phyloP scores from a whole-genome alignment of 73 alveolate species.

The Effrenium voratum region DNA sequence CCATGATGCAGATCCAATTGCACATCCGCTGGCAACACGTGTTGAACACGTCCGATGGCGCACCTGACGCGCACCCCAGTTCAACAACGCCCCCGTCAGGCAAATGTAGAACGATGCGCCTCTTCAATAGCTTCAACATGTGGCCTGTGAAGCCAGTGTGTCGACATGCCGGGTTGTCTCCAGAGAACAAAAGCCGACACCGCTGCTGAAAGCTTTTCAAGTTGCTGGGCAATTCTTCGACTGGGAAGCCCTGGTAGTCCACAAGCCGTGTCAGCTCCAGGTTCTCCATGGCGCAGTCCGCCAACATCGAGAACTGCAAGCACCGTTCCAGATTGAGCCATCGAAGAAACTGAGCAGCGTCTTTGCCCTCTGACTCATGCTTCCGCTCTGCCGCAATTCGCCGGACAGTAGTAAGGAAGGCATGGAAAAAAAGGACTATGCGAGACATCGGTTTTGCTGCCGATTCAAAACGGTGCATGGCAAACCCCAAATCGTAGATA shows the following conservation, averaged over 20 bases:
- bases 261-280: neutral
- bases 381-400: neutral
- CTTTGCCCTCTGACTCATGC: neutral
- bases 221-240: neutral
- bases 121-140: neutral
- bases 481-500: conserved; percentile 8
- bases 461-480: conserved; percentile 25
- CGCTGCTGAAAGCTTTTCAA: neutral
- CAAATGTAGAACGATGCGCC: no score
- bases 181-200: neutral
- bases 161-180: neutral
- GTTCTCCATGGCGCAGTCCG: conserved; percentile 2
- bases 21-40: no score
- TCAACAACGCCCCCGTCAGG: no score
- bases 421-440: neutral
- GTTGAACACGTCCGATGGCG: no score
- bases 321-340: neutral
- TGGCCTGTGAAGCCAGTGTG: conserved; percentile 10
- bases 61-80: no score
- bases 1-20: neutral
- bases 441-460: neutral
- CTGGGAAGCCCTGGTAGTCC: neutral
- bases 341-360: neutral
- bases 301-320: neutral
- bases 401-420: neutral